A percentile compares a stretch with the other conserved stretches of the same genome.
Evolutionary conservation across 768 basidiomycete genomes (phyloP).

Genomic region (Auriscalpium vulgare): DNA sequence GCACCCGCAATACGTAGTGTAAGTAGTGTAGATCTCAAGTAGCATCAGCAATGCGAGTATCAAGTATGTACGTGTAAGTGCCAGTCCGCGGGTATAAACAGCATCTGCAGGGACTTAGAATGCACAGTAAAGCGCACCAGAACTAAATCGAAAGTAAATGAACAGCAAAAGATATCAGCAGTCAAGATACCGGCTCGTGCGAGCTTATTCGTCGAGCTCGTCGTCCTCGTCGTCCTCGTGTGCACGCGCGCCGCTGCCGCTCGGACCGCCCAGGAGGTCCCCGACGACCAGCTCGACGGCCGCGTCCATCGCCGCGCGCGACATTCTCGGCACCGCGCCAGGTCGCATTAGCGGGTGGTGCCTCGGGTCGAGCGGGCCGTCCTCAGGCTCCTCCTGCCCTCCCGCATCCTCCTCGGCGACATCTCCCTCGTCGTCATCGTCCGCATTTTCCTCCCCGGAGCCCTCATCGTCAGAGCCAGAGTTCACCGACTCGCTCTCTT

Average conservation of each 20-base stretch:
- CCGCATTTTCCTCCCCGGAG: conserved; percentile 19
- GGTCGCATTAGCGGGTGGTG: conserved; percentile 32
- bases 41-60: no score
- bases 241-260: neutral
- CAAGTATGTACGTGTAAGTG: no score
- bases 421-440: conserved; percentile 24
- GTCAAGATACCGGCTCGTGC: no score
- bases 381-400: conserved; percentile 31
- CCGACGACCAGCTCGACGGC: conserved; percentile 11
- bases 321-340: conserved; percentile 10
- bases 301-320: conserved; percentile 10
- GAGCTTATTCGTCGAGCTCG: conserved; percentile 12
- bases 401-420: conserved; percentile 24
- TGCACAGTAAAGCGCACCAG: no score
- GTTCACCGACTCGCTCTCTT: conserved; percentile 10
- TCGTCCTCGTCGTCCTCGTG: conserved; percentile 10
- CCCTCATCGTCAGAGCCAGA: neutral
- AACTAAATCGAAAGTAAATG: no score
- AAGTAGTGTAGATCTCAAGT: no score
- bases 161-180: no score
- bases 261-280: conserved; percentile 4
- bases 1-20: no score
- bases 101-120: no score
- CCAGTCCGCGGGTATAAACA: no score
- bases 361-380: conserved; percentile 41